Conservation (phyloP, 1,284 basidiomycete genomes). For the Moesziomyces sp. region DNA sequence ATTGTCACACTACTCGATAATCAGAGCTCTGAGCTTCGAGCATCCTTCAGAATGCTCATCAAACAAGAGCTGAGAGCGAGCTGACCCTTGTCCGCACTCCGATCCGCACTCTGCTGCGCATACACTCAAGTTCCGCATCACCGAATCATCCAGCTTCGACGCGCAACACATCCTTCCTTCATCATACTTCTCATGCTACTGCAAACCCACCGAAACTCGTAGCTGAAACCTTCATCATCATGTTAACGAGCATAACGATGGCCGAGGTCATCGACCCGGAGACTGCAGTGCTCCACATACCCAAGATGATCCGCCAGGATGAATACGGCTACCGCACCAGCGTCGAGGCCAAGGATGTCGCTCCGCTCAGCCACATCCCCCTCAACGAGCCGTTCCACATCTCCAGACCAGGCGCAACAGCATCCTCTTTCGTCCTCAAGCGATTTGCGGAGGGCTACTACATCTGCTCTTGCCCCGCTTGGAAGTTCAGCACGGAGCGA, state of each 20-base stretch:
- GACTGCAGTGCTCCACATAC: conserved; percentile 42
- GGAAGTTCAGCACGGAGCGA: conserved; percentile 71
- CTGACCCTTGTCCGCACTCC: no score
- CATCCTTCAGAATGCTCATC: neutral
- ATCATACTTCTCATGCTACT: neutral
- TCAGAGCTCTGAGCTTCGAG: neutral
- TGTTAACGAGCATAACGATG: conserved; percentile 45
- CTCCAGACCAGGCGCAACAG: conserved; percentile 12
- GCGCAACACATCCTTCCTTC: neutral
- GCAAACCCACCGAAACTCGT: neutral
- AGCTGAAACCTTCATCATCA: conserved; percentile 1
- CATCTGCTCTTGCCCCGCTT: conserved; percentile 69
- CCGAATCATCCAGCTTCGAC: no score
- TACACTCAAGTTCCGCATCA: neutral
- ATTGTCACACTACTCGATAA: neutral
- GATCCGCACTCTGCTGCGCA: no score
- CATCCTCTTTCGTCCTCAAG: conserved; percentile 18
- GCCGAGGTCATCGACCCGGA: conserved; percentile 37
- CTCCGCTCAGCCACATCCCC: conserved; percentile 26
- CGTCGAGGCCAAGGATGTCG: conserved; percentile 28
- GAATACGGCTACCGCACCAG: conserved; percentile 45
- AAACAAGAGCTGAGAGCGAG: neutral
- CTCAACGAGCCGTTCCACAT: conserved; percentile 22
- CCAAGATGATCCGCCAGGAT: conserved; percentile 42
- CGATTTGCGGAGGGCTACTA: conserved; percentile 68